Evolutionary conservation across 495 filamentous ascomycete species (phyloP), one percentile per base, ranked within the genome.

Genomic region (Podospora fimiseda): DNA sequence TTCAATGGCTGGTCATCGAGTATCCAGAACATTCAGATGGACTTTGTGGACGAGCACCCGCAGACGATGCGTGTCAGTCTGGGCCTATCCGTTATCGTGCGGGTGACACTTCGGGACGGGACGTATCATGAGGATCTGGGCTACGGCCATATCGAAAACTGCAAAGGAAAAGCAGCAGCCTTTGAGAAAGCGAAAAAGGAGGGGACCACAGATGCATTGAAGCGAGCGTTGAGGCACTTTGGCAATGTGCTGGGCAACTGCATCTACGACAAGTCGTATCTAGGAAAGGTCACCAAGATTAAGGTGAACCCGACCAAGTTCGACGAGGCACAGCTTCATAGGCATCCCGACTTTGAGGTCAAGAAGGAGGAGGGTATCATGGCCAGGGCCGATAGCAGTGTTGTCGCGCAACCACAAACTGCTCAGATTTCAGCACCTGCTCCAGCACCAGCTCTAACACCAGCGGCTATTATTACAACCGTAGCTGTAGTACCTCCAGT

Each of bases 111-210:
- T 43, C 83, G 81, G 43, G 93, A 97, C 72, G 93, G 93, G 27
- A 92, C 93, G 15, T 96, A 79, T 64, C 94, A 96, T 65, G 93
- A 98, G 71, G 93, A 99, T 67, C 83, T 97, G 47, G 93, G 93
- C 1, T 97, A 96, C 59, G 93, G 94, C 2, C 83, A 90, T 54
- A 94, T 93, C 48, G 92, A 96, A 65, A 98, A 97, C 58, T 88
- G 83, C 69, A 96, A 94, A 69, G 84, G 86, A 21, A 97, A 97
- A 71, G 92, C 90, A 0, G 82, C 87, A 6, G 92, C 90, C 2
- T 96, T 96, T 60, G 92, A 97, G 66, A 97, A 97, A 66, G 89
- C 92, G 1, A 97, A 96, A 72, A 98, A 98, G 65, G 90, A 97
- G 71, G 94, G 88, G 4, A 95, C 90, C 16, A 97, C 93, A 18